Evolutionary conservation across 129 eudicot species (phyloP).

Genomic region (Heracleum sosnowskyi): DNA sequence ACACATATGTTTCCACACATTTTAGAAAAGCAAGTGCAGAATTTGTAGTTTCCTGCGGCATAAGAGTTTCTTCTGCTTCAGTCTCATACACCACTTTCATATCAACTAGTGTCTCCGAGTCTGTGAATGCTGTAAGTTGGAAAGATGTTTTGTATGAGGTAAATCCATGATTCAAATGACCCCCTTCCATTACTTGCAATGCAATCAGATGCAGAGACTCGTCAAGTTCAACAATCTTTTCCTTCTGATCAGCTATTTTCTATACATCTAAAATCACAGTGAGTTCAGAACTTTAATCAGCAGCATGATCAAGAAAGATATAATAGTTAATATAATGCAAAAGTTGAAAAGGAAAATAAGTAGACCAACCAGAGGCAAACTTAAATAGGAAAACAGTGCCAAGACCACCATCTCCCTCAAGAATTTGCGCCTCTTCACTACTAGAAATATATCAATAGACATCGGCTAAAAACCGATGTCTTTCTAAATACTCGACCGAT

Average conservation of each 20-base stretch:
- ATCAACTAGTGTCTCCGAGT: conserved; percentile 28
- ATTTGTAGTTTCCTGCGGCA: conserved; percentile 25
- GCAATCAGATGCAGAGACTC: conserved; percentile 29
- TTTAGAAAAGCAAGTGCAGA: conserved; percentile 18
- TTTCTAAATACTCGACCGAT: no score
- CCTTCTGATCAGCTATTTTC: conserved; percentile 28
- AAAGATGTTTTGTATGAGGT: conserved; percentile 24
- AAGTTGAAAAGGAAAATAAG: background rate
- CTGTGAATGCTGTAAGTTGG: conserved; percentile 25
- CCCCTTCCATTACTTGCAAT: conserved; percentile 38
- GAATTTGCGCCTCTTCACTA: conserved; percentile 12
- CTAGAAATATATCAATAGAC: no score
- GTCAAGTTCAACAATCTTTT: conserved; percentile 26
- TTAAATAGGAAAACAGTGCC: conserved; percentile 37
- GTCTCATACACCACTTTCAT: conserved; percentile 37
- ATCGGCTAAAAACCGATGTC: no score
- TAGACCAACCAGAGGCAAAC: conserved; percentile 26
- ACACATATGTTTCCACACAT: conserved; percentile 18
- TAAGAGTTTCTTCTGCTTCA: conserved; percentile 21
- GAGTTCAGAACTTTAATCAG: background rate
- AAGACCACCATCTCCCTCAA: conserved; percentile 50
- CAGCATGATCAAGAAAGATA: background rate
- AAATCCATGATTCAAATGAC: conserved; percentile 18
- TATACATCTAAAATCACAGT: conserved; percentile 17
- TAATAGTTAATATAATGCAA: background rate